Evolutionary conservation across 75 land plant species (phyloP), one percentile per base, ranked within the genome.

Genomic region (Sequoia sempervirens): DNA sequence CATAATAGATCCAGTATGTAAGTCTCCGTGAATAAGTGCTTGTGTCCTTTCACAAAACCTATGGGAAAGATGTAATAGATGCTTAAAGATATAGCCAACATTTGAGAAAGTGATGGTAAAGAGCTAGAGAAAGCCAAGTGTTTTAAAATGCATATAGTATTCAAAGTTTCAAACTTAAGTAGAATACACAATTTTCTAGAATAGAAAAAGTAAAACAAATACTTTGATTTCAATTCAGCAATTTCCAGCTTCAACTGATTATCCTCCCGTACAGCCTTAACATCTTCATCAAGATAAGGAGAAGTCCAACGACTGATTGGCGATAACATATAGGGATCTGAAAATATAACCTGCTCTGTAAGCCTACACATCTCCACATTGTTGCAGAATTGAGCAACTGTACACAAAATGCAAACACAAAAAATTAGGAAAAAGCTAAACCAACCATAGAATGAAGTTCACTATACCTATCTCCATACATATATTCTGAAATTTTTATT

Each of bases 41-140:
- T 97, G 99, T 34, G 99, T 72, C 84, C 91, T 94, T 87, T 97
- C 99, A 89, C 98, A 94, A 47, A 97, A 97, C 93, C 98, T 97
- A 83, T 52, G 69, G 37, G 47, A 80, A 75, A 82, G 72, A 83
- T 13, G n/a, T 34, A 28, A 43, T n/a, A 81, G 75, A 84, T 82
- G 52, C 32, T 37, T 68, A 52, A 30, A 20, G 37, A 69, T 17
- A 28, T 32, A 64, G 41, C 45, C 74, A 38, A 1, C 18, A 40
- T 38, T 38, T 13, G 41, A 75, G 23, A 75, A 75, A 38, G n/a
- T 38, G n/a, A 38, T 18, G 8, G 8, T 38, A 40, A 75, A 14
- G 43, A 20, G 26, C 41, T 75, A 8, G 18, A 38, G 78, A 40
- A 38, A 20, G 78, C 2, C 26, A 32, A 20, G 43, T 75, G 7